Evolutionary conservation across 768 basidiomycete genomes (phyloP), one percentile per base, ranked within the genome.

Genomic region (Lactarius hatsudake): DNA sequence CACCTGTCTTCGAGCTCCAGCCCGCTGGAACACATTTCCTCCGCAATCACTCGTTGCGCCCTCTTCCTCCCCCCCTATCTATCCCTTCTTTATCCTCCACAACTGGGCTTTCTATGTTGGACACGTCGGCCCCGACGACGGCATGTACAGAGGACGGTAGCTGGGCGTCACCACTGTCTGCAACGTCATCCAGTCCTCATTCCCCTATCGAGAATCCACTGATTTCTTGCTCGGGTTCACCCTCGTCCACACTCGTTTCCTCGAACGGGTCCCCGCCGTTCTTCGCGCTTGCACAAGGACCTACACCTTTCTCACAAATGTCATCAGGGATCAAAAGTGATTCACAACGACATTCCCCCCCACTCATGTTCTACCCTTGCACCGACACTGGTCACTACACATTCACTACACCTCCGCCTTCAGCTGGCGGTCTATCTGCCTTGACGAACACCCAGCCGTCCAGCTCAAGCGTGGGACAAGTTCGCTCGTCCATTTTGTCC

Each of bases 91-190:
- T 64, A 20, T 42, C 62, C 12, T 69, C 68, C 32, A 56, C 62
- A 5, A 26, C 62, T 23, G 55, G 58, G 7, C 53, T 65, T 26
- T 23, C 54, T 23, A 26, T 63, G 23, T 66, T 71, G 61, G 68
- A 71, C 34, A 20, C 40, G 7, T 69, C 61, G 9, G 59, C 55
- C 9, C 69, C 71, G 26, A 66, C 54, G 26, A 71, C 69, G 13
- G 65, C 65, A 15, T 63, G 63, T 23, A 69, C 68, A 18, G 70
- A 71, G 34, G 71, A 70, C 36, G 62, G 70, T 20, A 59, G 59
- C 34, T 71, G 71, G 71, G 65, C 65, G 18, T 70, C 71, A 0
- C 71, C 71, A 13, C 53, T 64, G 53, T 71, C 71, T 28, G 69
- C 69, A 26, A n/a, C 65, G 9, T 64, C 68, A 23, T 71, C 70